Evolutionary conservation across 306 rosid species (phyloP).

Genomic region (Mucuna pruriens): DNA sequence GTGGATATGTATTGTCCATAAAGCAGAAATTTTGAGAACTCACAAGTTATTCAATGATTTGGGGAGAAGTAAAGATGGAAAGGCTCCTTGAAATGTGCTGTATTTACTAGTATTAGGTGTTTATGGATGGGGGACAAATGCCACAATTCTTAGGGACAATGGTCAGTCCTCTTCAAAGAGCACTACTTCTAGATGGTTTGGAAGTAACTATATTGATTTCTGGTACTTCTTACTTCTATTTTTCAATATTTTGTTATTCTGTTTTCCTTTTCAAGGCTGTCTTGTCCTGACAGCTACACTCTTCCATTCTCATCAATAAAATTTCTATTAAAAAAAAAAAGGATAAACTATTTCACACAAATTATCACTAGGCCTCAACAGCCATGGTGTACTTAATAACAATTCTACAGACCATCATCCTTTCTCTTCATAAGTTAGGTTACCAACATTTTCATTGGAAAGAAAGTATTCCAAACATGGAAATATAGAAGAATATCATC

Average conservation of each 20-base stretch:
- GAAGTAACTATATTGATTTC: background rate
- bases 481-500: conserved; percentile 32
- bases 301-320: background rate
- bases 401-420: background rate
- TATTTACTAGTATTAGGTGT: background rate
- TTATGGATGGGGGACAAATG: background rate
- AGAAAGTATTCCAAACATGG: conserved; percentile 14
- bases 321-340: background rate
- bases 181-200: background rate
- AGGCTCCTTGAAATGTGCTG: background rate
- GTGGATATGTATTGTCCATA: background rate
- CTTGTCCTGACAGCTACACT: background rate
- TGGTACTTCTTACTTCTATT: background rate
- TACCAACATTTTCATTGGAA: conserved; percentile 12
- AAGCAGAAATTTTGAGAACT: background rate
- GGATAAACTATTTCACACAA: background rate
- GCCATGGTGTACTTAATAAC: background rate
- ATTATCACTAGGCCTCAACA: background rate
- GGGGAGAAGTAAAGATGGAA: background rate
- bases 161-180: background rate
- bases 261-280: background rate
- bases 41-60: background rate
- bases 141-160: background rate
- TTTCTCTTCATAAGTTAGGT: conserved; percentile 20
- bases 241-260: background rate